These are phyloP conservation scores for Fulvia fulva DNA, from an alignment of 2,329 filamentous ascomycete genomes.

Conservation along the genomic window DNA sequence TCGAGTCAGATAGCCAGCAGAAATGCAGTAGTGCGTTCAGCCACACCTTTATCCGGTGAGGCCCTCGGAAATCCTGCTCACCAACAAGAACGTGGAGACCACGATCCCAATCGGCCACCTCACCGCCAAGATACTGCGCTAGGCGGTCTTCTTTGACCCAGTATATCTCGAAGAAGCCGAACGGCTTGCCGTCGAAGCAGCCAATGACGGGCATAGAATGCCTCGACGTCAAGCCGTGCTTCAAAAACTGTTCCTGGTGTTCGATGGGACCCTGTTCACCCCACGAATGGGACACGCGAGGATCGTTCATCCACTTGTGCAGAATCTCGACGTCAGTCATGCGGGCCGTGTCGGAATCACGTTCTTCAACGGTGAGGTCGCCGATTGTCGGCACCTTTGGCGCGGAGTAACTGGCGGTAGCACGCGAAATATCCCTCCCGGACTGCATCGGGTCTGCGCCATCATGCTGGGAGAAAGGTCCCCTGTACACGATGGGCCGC, in stretches of 20 bases:
- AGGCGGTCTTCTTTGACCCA: constrained; percentile 93
- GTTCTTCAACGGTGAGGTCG: not conserved
- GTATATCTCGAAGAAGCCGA: constrained; percentile 97
- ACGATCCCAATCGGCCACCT: constrained; percentile 78
- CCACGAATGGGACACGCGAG: constrained; percentile 84
- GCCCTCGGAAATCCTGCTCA: constrained; percentile 83
- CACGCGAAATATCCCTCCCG: constrained; percentile 18
- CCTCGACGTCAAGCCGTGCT: constrained; percentile 57
- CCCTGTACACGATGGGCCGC: constrained; percentile 60
- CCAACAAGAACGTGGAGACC: constrained; percentile 86
- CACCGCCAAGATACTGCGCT: constrained; percentile 62
- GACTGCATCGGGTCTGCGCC: constrained; percentile 33
- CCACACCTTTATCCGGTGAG: constrained; percentile 74
- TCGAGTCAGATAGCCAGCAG: constrained; percentile 69
- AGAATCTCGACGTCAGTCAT: constrained; percentile 64
- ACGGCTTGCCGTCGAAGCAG: constrained; percentile 90
- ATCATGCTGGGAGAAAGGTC: constrained; percentile 42
- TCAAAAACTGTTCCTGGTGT: constrained; percentile 65
- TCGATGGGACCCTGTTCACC: constrained; percentile 56
- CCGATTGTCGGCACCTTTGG: constrained; percentile 35
- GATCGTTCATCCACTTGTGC: constrained; percentile 82
- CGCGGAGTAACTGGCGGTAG: constrained; percentile 41
- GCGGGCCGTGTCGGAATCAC: constrained; percentile 12
- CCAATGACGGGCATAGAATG: constrained; percentile 90
- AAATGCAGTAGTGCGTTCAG: constrained; percentile 83